Conservation (phyloP, 2,329 filamentous ascomycete genomes). For the Sporothrix inflata region DNA sequence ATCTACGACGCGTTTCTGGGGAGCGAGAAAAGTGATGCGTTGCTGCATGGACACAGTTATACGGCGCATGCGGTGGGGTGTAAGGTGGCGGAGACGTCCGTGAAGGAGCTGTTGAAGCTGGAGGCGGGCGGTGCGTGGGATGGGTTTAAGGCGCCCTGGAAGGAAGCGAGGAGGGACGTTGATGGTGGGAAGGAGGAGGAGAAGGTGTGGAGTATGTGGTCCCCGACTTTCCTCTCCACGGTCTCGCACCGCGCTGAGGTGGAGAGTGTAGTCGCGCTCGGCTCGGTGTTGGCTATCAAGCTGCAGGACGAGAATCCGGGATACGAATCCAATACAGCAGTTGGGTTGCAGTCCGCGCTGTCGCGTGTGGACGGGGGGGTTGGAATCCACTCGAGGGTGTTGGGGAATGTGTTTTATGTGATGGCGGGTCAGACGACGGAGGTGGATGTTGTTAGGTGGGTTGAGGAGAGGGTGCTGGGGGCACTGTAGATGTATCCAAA, state of each 20-base stretch:
- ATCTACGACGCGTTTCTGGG: slow-evolving; percentile 75
- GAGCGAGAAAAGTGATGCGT: slow-evolving; percentile 73
- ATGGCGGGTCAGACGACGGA: slow-evolving; percentile 19
- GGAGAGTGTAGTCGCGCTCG: slow-evolving; percentile 71
- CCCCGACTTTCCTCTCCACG: slow-evolving; percentile 57
- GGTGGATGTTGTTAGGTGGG: background rate
- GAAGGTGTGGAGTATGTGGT: slow-evolving; percentile 53
- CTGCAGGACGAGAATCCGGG: slow-evolving; percentile 11
- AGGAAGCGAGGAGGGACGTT: background rate
- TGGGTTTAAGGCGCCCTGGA: slow-evolving; percentile 47
- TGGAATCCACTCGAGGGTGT: slow-evolving; percentile 16
- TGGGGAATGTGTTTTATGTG: slow-evolving; percentile 21
- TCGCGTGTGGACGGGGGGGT: background rate
- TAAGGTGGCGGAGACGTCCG: slow-evolving; percentile 70
- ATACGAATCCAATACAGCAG: background rate
- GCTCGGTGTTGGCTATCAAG: slow-evolving; percentile 66
- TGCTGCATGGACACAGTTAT: slow-evolving; percentile 85
- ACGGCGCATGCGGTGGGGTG: slow-evolving; percentile 83
- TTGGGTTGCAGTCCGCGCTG: background rate
- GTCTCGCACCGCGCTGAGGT: slow-evolving; percentile 62
- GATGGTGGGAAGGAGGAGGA: background rate
- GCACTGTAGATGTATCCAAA: background rate
- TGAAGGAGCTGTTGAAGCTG: slow-evolving; percentile 63
- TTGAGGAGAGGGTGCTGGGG: background rate
- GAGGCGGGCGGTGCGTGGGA: slow-evolving; percentile 61